phyloP scores from a whole-genome alignment of 2,329 filamentous ascomycete species.

The Neonectria punicea region DNA sequence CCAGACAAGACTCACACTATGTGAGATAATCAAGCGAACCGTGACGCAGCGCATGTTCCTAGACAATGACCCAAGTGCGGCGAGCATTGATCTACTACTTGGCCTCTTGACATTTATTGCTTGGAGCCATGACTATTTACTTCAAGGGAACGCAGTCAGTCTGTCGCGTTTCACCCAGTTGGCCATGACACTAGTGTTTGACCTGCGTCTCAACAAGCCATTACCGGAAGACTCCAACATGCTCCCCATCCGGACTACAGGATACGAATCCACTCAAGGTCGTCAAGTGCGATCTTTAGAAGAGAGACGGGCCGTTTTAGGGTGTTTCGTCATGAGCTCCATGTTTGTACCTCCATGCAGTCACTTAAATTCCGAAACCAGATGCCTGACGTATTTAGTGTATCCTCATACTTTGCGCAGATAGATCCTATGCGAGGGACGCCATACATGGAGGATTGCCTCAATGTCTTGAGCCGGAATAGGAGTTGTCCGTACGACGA shows the following conservation, averaged over 20 bases:
- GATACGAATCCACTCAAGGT: no score
- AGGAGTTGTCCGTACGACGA: background rate
- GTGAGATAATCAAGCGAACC: no score
- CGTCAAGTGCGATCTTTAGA: background rate
- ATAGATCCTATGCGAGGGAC: conserved; percentile 9
- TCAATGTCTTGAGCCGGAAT: background rate
- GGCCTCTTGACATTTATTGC: conserved; percentile 7
- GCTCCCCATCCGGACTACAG: background rate
- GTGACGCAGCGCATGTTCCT: no score
- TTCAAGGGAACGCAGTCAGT: background rate
- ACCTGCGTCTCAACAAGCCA: background rate
- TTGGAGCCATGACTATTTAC: conserved; percentile 15
- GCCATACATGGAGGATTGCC: conserved; percentile 9
- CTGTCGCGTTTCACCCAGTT: conserved; percentile 8
- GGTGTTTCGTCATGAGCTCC: conserved; percentile 15
- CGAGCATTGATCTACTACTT: conserved; percentile 1
- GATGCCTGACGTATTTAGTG: background rate
- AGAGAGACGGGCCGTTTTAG: conserved; percentile 13
- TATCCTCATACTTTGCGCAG: conserved; percentile 2
- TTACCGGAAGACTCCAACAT: background rate
- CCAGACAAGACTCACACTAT: no score
- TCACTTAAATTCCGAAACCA: background rate
- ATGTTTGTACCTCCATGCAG: background rate
- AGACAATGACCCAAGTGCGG: no score
- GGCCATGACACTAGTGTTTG: conserved; percentile 1